Conservation (phyloP, 1,284 basidiomycete species). For the Erythrobasidium hasegawianum region DNA sequence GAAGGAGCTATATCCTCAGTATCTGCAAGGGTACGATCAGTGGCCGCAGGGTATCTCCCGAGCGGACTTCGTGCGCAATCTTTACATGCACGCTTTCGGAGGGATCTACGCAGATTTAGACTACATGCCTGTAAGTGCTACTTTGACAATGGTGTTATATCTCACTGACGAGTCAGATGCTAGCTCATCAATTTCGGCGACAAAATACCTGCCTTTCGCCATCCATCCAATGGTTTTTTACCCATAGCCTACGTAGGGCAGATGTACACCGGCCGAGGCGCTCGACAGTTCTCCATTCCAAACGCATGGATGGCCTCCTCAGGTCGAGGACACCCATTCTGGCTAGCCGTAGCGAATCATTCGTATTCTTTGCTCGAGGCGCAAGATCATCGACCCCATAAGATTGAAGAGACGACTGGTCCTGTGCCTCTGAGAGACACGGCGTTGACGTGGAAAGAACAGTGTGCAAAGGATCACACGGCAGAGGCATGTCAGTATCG, state of each 20-base stretch:
- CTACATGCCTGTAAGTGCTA: not conserved
- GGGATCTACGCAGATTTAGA: constrained; percentile 9
- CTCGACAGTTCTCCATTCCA: not conserved
- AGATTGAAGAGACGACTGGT: not conserved
- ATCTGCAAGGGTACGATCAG: constrained; percentile 1
- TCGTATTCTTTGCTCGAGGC: not conserved
- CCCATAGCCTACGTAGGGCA: not conserved
- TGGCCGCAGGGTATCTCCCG: constrained; percentile 12
- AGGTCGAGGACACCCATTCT: not conserved
- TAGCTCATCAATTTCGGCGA: not conserved
- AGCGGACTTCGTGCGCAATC: constrained; percentile 26
- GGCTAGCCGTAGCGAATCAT: not conserved
- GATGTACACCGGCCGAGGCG: constrained; percentile 1
- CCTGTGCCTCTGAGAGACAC: not conserved
- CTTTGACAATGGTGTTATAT: not conserved
- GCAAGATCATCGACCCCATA: not conserved
- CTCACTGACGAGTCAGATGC: not conserved
- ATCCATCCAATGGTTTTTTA: not conserved
- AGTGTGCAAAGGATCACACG: not conserved
- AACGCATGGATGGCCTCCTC: not conserved
- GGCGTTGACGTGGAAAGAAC: not conserved
- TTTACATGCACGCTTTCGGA: constrained; percentile 30
- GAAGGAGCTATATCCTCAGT: constrained; percentile 14
- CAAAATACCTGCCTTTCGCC: not conserved
- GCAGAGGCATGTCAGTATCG: not conserved